Base-by-base conservation (phyloP, 2,329 filamentous ascomycete genomes). In the Exophiala xenobiotica region DNA sequence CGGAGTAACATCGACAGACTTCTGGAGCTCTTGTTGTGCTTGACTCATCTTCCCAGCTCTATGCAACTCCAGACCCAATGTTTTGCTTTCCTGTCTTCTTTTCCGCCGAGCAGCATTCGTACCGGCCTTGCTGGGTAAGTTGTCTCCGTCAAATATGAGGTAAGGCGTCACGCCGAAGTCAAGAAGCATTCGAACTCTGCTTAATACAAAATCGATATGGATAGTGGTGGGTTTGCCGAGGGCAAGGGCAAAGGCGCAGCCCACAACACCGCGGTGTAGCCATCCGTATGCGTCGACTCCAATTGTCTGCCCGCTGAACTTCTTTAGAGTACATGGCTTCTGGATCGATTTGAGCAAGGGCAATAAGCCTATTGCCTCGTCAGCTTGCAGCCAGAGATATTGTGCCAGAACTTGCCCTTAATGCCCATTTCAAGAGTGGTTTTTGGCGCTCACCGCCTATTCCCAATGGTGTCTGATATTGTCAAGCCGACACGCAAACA, bases 201-300 rank as follows among this genome's bases (percentile, higher is more conserved):
- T 82, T 79, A 99, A 86, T 46, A 87, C 87, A 63, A 90, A 95
- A 65, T 95, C 88, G 65, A 99, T 83, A 75, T 90, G 93, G 88
- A 89, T 95, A 47, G 82, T 85, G 0, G 91, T 97, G 11, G 90
- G 90, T 68, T 89, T 93, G 63, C 83, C 90, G 63, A 92, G 80
- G 27, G 90, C 93, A 57, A 99, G 80, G 64, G 97, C 93, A 64
- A 93, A 83, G 57, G 92, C 90, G 74, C 92, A 97, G 43, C 88
- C 82, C 59, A 95, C 85, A 40, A 90, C 90, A 47, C 91, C 95
- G 61, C 93, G 86, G 70, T 99, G 93, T 49, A 99, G 83, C 93
- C 95, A 99, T 68, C 92, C 93, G 78, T 99, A 99, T 51, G 88
- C 92, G 70, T 99, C 93, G 27, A 99, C 85, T n/a, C 88, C 95